Evolutionary conservation across 306 rosid genomes (phyloP), one percentile per base, ranked within the genome.

Genomic region (Casuarina equisetifolia): DNA sequence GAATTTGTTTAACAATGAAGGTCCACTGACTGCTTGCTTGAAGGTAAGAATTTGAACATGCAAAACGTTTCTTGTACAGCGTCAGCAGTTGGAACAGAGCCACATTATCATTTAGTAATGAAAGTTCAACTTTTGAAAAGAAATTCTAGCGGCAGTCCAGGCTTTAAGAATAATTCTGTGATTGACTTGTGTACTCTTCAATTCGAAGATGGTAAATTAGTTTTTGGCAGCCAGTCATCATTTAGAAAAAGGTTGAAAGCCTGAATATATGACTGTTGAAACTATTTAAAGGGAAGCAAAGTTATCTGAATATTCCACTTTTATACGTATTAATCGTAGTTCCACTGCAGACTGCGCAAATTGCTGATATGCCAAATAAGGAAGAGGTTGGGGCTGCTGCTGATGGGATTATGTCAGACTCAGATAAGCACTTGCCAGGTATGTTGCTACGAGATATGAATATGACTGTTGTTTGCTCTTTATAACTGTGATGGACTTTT

Each of bases 1-100:
- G 74, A 83, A 84, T 79, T 74, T 92, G 80, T 75, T 82, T n/a
- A 84, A 90, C 64, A 76, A 74, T 55, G 90, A 88, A 76, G 86
- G 50, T 68, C 45, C 59, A 59, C 81, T 70, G 75, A 84, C 80
- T 79, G 84, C 84, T 68, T 79, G 52, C 85, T 35, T 78, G 61
- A 89, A 89, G 93, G 98, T 90, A 63, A 87, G 81, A 70, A 61
- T 76, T 19, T 19, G 68, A 67, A 66, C n/a, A 57, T 50, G 75
- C 32, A 38, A 39, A 13, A 17, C 2, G 32, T 1, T 12, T 9
- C 10, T 40, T 66, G 71, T 38, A 39, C 25, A 36, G 17, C 69
- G 12, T 38, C 69, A 62, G 43, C 45, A 4, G 3, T 55, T 4
- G 61, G 5, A 52, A 52, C 58, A 52, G 58, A 4, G 17, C n/a